These are phyloP conservation scores for Syzygium grande DNA, from an alignment of 345 rosid genomes.

Conservation along the genomic window DNA sequence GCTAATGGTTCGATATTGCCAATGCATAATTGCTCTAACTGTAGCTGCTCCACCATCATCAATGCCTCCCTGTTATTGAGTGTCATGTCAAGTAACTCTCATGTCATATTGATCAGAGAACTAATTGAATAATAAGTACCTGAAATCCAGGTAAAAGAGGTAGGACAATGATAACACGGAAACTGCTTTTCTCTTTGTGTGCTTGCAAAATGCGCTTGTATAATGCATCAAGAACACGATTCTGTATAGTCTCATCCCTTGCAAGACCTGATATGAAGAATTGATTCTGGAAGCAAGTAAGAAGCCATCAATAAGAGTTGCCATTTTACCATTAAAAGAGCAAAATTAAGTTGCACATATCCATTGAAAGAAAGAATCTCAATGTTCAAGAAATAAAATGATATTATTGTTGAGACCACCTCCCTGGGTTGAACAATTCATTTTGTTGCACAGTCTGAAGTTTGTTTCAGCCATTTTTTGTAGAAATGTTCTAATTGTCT, in stretches of 20 bases:
- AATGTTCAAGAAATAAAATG: not conserved
- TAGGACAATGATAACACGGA: slow-evolving; percentile 66
- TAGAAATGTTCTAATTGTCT: not conserved
- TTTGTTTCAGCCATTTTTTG: not conserved
- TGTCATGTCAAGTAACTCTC: not conserved
- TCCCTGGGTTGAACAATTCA: not conserved
- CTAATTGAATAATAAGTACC: slow-evolving; percentile 21
- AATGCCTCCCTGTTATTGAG: slow-evolving; percentile 58
- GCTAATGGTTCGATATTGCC: slow-evolving; percentile 90
- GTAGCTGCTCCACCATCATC: slow-evolving; percentile 94
- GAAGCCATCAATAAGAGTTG: not conserved
- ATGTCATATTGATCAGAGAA: not conserved
- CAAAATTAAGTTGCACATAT: not conserved
- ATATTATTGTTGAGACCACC: not conserved
- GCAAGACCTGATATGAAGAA: slow-evolving; percentile 86
- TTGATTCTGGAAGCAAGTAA: slow-evolving; percentile 61
- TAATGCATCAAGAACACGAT: slow-evolving; percentile 66
- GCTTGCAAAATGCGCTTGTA: slow-evolving; percentile 68
- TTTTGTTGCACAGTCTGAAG: not conserved
- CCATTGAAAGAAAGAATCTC: not conserved
- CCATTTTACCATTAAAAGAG: not conserved
- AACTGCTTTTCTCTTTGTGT: slow-evolving; percentile 54
- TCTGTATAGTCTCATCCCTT: slow-evolving; percentile 67
- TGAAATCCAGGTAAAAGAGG: slow-evolving; percentile 96
- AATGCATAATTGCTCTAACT: slow-evolving; percentile 86